Conservation (phyloP, 208 protist species). For the Trypanosoma mega region DNA sequence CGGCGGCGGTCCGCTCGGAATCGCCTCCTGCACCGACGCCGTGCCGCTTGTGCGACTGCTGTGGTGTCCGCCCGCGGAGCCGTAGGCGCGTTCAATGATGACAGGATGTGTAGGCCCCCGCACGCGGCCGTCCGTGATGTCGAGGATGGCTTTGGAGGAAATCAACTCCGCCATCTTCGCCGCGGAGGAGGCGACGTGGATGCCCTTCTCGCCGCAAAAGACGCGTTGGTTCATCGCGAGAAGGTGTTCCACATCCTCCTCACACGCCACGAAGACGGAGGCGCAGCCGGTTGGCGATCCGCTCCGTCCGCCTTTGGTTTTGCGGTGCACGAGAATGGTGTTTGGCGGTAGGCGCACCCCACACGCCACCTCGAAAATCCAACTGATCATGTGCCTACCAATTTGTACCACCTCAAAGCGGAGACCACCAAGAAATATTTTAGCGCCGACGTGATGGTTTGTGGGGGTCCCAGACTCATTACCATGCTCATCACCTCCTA, state of each 20-base stretch:
- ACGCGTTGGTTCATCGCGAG: conserved; percentile 75
- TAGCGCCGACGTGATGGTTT: conserved; percentile 41
- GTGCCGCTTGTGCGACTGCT: conserved; percentile 20
- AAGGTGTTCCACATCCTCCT: conserved; percentile 44
- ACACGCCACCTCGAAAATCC: conserved; percentile 65
- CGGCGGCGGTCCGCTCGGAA: background rate
- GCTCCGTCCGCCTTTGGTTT: conserved; percentile 45
- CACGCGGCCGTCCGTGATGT: conserved; percentile 45
- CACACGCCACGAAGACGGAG: conserved; percentile 65
- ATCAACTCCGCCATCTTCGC: conserved; percentile 59
- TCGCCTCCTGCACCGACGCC: background rate
- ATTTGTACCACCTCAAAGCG: conserved; percentile 85
- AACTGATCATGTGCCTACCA: conserved; percentile 62
- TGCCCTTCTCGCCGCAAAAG: conserved; percentile 63
- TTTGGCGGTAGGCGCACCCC: conserved; percentile 49
- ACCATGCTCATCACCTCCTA: background rate
- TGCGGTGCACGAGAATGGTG: conserved; percentile 78
- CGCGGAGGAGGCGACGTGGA: conserved; percentile 60
- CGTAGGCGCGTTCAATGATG: conserved; percentile 78
- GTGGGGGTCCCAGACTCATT: conserved; percentile 9
- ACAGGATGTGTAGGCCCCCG: conserved; percentile 75
- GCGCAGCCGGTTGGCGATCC: conserved; percentile 74
- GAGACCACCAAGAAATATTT: conserved; percentile 81
- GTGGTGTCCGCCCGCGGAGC: conserved; percentile 6
- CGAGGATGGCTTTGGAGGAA: conserved; percentile 42